Conservation (phyloP, 768 basidiomycete species). For the Hygrophorus russula region DNA sequence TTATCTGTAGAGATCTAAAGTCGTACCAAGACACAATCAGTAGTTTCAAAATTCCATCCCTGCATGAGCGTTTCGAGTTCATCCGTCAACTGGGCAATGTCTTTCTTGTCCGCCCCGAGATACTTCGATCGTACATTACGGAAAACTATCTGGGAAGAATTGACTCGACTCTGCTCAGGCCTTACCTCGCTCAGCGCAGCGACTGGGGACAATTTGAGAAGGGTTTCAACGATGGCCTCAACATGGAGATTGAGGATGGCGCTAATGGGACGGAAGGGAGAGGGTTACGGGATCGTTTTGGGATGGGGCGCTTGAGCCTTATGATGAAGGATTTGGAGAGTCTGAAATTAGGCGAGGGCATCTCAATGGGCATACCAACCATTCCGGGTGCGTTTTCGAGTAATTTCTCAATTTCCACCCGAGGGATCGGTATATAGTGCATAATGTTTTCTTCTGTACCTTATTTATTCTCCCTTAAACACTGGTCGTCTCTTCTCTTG, state of each 20-base stretch:
- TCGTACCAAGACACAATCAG: slow-evolving; percentile 87
- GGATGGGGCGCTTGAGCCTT: slow-evolving; percentile 53
- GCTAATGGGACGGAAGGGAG: slow-evolving; percentile 28
- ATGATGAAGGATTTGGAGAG: slow-evolving; percentile 86
- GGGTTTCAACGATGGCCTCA: slow-evolving; percentile 55
- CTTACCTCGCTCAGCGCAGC: slow-evolving; percentile 81
- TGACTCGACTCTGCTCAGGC: slow-evolving; percentile 74
- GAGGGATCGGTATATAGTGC: slow-evolving; percentile 27
- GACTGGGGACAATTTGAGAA: slow-evolving; percentile 87
- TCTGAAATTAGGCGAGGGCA: slow-evolving; percentile 46
- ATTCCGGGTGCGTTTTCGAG: slow-evolving; percentile 41
- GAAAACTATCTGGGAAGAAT: slow-evolving; percentile 91
- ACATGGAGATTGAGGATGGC: slow-evolving; percentile 28
- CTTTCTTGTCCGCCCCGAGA: slow-evolving; percentile 93
- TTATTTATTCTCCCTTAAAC: slow-evolving; percentile 67
- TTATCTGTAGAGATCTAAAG: slow-evolving; percentile 69
- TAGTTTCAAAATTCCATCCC: slow-evolving; percentile 71
- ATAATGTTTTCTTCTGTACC: slow-evolving; percentile 11
- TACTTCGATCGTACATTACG: slow-evolving; percentile 89
- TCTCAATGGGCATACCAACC: slow-evolving; percentile 42
- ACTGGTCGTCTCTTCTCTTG: slow-evolving; percentile 69
- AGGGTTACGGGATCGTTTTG: slow-evolving; percentile 54
- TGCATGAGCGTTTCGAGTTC: slow-evolving; percentile 96
- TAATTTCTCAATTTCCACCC: slow-evolving; percentile 37
- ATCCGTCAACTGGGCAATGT: slow-evolving; percentile 94